Conservation (phyloP, 148 eudicot genomes). For the Cornus suecica region DNA sequence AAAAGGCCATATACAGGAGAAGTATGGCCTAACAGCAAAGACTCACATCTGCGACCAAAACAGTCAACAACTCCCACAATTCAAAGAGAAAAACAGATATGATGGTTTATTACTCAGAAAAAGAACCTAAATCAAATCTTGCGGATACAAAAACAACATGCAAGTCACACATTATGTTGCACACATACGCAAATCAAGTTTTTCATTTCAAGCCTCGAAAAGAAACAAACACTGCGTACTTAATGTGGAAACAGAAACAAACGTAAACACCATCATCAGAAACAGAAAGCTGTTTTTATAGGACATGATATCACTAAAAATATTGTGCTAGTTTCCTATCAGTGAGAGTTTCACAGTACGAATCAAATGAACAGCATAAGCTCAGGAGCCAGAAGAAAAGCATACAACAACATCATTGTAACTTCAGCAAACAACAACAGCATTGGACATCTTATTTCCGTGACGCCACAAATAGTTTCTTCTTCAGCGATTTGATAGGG, state of each 20-base stretch:
- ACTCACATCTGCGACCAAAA: too few relatives aligned
- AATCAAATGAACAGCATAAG: not conserved
- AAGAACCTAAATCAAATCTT: too few relatives aligned
- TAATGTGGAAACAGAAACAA: conserved; percentile 2
- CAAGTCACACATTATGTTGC: too few relatives aligned
- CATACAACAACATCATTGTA: not conserved
- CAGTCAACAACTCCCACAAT: too few relatives aligned
- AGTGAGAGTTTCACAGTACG: conserved; percentile 2
- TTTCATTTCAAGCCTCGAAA: not conserved
- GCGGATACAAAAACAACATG: too few relatives aligned
- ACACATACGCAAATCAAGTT: not conserved
- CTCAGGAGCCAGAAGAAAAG: not conserved
- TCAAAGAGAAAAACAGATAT: too few relatives aligned
- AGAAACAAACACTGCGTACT: conserved; percentile 3
- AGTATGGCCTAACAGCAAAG: too few relatives aligned
- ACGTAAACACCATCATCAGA: not conserved
- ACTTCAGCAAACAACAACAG: not conserved
- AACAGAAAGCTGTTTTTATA: not conserved
- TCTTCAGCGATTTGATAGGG: not conserved
- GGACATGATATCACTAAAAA: not conserved
- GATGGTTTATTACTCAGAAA: too few relatives aligned
- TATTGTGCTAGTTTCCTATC: not conserved
- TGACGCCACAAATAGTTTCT: conserved; percentile 10
- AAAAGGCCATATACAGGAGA: too few relatives aligned
- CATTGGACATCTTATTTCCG: too few relatives aligned